These are phyloP conservation scores for Datisca glomerata DNA, from an alignment of 306 rosid species.

Conservation along the genomic window DNA sequence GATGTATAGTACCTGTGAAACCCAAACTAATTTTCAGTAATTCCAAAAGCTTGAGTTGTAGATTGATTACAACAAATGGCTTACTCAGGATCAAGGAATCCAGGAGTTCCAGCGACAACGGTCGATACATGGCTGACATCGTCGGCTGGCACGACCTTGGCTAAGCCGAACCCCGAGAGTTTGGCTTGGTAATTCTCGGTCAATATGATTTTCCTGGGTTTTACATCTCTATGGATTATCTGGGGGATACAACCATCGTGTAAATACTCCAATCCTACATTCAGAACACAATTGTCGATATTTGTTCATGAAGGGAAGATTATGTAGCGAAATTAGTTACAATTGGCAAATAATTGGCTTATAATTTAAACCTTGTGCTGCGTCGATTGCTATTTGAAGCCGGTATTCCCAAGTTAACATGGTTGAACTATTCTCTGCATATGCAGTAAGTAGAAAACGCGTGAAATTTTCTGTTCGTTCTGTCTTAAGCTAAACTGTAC, in stretches of 20 bases:
- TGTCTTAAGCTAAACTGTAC: too few relatives aligned
- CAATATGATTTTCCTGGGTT: constrained; percentile 19
- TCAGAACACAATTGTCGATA: neutral
- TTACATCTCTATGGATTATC: constrained; percentile 26
- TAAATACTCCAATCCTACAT: constrained; percentile 19
- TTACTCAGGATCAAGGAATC: constrained; percentile 38
- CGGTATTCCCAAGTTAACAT: constrained; percentile 18
- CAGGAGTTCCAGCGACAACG: constrained; percentile 28
- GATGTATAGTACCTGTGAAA: too few relatives aligned
- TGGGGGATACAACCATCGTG: constrained; percentile 25
- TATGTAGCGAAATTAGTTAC: too few relatives aligned
- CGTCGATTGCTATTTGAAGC: constrained; percentile 21
- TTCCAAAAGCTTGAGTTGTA: neutral
- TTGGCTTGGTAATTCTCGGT: constrained; percentile 27
- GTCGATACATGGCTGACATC: constrained; percentile 20
- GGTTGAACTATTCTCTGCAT: neutral
- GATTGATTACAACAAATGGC: too few relatives aligned
- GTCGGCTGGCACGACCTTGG: constrained; percentile 21
- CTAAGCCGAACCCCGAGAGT: constrained; percentile 40
- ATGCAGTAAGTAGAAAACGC: neutral
- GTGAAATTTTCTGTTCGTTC: too few relatives aligned
- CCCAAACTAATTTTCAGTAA: too few relatives aligned
- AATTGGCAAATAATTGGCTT: neutral
- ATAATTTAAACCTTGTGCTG: constrained; percentile 8
- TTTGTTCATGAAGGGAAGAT: too few relatives aligned